phyloP scores from a whole-genome alignment of 768 basidiomycete species.

The Phaeolepiota aurea region DNA sequence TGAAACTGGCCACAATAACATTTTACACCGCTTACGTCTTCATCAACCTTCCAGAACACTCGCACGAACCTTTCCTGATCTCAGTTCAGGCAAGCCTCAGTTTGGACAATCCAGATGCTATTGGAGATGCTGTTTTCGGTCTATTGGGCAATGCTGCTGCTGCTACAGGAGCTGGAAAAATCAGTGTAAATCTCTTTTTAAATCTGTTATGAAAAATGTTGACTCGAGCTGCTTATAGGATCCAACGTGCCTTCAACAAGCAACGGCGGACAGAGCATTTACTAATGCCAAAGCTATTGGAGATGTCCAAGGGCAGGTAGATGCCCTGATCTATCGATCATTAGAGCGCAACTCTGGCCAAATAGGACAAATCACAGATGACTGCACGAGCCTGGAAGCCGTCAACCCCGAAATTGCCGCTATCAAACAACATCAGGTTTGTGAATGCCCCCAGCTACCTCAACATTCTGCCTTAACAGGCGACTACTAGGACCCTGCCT shows the following conservation, averaged over 20 bases:
- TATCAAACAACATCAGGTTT: slow-evolving; percentile 50
- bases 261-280: slow-evolving; percentile 61
- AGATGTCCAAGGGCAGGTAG: slow-evolving; percentile 46
- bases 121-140: slow-evolving; percentile 55
- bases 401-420: slow-evolving; percentile 62
- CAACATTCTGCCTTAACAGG: background rate
- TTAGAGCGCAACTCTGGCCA: slow-evolving; percentile 57
- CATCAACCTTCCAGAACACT: slow-evolving; percentile 39
- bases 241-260: slow-evolving; percentile 56
- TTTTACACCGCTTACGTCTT: too few relatives aligned
- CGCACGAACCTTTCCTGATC: slow-evolving; percentile 50
- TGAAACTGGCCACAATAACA: slow-evolving; percentile 11
- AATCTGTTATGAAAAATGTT: background rate
- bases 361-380: slow-evolving; percentile 35
- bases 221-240: slow-evolving; percentile 27
- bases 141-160: slow-evolving; percentile 64
- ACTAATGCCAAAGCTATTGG: slow-evolving; percentile 61
- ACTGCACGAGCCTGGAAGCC: slow-evolving; percentile 48
- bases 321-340: slow-evolving; percentile 55
- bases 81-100: slow-evolving; percentile 38
- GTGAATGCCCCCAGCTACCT: too few relatives aligned
- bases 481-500: slow-evolving; percentile 47
- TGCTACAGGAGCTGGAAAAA: slow-evolving; percentile 39
- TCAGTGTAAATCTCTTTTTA: slow-evolving; percentile 35
- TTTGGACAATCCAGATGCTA: slow-evolving; percentile 50